Percentiles rank a stretch among this genome's conserved stretches.
Conservation (phyloP, 768 basidiomycete species). For the Pulveroboletus sp. region DNA sequence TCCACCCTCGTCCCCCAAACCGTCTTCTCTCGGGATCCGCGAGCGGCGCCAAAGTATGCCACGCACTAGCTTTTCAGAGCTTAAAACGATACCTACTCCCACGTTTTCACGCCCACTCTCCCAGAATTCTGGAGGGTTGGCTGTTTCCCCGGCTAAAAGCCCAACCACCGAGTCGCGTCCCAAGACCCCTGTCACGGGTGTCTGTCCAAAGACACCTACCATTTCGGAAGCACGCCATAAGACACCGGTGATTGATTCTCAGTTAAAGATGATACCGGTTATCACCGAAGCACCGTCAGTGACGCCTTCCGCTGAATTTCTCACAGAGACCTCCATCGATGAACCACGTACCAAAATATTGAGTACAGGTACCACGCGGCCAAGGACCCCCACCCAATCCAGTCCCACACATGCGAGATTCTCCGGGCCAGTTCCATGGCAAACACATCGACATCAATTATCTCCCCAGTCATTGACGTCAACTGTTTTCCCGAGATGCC, state of each 20-base stretch:
- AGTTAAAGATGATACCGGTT: slow-evolving; percentile 9
- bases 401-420: slow-evolving; percentile 15
- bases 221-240: slow-evolving; percentile 17
- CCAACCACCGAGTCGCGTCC: slow-evolving; percentile 16
- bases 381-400: slow-evolving; percentile 17
- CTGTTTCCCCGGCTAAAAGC: slow-evolving; percentile 10
- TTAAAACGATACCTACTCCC: slow-evolving; percentile 13
- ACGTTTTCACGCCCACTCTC: slow-evolving; percentile 11
- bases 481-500: slow-evolving; percentile 22
- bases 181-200: slow-evolving; percentile 19
- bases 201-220: slow-evolving; percentile 17
- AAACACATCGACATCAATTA: slow-evolving; percentile 24
- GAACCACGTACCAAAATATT: slow-evolving; percentile 23
- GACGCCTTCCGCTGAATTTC: slow-evolving; percentile 14
- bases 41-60: slow-evolving; percentile 53
- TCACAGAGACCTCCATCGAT: slow-evolving; percentile 9
- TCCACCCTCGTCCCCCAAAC: slow-evolving; percentile 27
- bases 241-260: slow-evolving; percentile 17
- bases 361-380: slow-evolving; percentile 12
- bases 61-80: slow-evolving; percentile 15
- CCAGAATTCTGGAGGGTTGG: slow-evolving; percentile 18
- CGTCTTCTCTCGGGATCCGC: slow-evolving; percentile 29
- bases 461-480: slow-evolving; percentile 29
- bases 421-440: slow-evolving; percentile 17
- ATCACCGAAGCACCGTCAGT: slow-evolving; percentile 16